phyloP scores from a whole-genome alignment of 257 asterid species.

The Solanum bulbocastanum region DNA sequence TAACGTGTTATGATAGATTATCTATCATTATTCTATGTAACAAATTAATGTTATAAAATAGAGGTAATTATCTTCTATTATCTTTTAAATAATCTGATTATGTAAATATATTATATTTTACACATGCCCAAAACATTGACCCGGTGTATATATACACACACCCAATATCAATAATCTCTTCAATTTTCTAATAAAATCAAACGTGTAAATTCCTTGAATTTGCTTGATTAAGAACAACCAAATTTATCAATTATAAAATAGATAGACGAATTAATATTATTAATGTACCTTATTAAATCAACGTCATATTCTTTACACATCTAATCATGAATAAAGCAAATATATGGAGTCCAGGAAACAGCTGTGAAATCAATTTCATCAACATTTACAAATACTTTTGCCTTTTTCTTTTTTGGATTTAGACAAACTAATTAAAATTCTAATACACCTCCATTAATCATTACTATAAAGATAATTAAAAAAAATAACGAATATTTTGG shows the following conservation, averaged over 20 bases:
- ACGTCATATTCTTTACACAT: not conserved
- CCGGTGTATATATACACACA: not conserved
- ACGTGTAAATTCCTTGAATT: not conserved
- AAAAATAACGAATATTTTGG: not conserved
- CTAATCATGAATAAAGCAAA: not conserved
- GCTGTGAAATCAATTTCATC: not conserved
- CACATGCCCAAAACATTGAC: rapidly evolving
- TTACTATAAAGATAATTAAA: not conserved
- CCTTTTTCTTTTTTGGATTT: not conserved
- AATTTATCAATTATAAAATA: not conserved
- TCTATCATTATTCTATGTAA: not conserved
- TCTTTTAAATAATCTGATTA: not conserved
- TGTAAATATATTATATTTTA: not conserved
- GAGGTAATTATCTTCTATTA: not conserved
- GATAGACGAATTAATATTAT: not conserved
- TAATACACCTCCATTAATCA: not conserved
- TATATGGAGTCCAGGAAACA: not conserved
- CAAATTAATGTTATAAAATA: not conserved
- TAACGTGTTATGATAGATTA: not conserved
- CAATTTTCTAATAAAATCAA: not conserved
- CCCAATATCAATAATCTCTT: not conserved
- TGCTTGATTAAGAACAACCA: not conserved
- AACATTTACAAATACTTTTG: not conserved
- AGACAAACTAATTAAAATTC: not conserved
- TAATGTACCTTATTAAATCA: not conserved